Percentiles rank a stretch among this genome's conserved stretches.
Conservation (phyloP, 805 yeast genomes). For the Ogataea kodamae region DNA sequence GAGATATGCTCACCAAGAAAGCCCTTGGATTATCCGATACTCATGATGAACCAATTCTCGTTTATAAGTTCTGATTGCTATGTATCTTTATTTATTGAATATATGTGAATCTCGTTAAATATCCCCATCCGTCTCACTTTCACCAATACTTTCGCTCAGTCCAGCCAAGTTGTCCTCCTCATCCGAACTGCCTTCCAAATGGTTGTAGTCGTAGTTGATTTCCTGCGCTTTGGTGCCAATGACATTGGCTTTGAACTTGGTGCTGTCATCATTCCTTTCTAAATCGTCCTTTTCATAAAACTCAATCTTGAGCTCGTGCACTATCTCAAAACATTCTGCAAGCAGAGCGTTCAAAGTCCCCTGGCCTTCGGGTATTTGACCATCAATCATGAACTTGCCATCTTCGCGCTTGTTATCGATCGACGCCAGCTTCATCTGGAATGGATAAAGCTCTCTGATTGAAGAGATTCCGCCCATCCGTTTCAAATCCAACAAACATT, state of each 20-base stretch:
- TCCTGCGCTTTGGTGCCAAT: constrained; percentile 38
- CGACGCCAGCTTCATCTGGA: constrained; percentile 88
- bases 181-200: constrained; percentile 30
- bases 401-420: constrained; percentile 83
- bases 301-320: constrained; percentile 86
- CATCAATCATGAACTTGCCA: constrained; percentile 87
- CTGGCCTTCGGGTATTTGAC: constrained; percentile 95
- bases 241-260: constrained; percentile 31
- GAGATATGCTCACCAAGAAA: constrained; percentile 38
- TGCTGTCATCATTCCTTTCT: constrained; percentile 29
- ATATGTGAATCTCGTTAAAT: constrained; percentile 4
- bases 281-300: constrained; percentile 58
- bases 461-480: constrained; percentile 89
- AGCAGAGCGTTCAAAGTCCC: constrained; percentile 88
- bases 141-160: constrained; percentile 31
- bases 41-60: constrained; percentile 32
- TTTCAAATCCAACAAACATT: constrained; percentile 85
- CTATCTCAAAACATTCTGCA: constrained; percentile 91
- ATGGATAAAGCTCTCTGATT: constrained; percentile 89
- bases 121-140: constrained; percentile 25
- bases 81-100: constrained; percentile 5
- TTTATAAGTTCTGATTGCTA: constrained; percentile 21
- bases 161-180: constrained; percentile 30
- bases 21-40: constrained; percentile 37
- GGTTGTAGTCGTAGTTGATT: constrained; percentile 34